A percentile compares a stretch with the other conserved stretches of the same genome.
These are phyloP conservation scores for Saussurea involucrata DNA, from an alignment of 129 eudicot genomes.

Conservation along the genomic window DNA sequence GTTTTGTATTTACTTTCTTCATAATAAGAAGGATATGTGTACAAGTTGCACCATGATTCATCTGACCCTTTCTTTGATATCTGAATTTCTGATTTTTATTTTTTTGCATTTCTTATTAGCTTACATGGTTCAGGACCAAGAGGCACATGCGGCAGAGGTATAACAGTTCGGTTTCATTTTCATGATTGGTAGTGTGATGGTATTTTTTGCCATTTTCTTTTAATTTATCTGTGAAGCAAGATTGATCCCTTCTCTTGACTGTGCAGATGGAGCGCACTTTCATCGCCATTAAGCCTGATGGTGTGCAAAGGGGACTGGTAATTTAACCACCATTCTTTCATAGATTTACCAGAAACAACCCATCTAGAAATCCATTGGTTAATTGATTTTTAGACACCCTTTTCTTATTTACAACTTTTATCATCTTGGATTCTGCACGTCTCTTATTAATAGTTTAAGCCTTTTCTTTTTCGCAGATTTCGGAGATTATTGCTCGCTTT, in stretches of 20 bases:
- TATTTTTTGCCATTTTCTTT: neutral
- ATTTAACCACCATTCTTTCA: neutral
- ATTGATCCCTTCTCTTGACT: conserved; percentile 3
- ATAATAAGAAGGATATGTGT: neutral
- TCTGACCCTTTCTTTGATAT: neutral
- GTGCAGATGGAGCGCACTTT: conserved; percentile 89
- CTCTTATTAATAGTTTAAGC: neutral
- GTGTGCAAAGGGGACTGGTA: conserved; percentile 99
- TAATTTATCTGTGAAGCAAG: neutral
- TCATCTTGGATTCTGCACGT: neutral
- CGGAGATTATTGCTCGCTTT: conserved; percentile 92
- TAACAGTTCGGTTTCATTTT: neutral
- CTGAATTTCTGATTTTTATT: neutral
- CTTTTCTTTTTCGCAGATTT: conserved; percentile 46
- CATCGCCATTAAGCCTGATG: conserved; percentile 98
- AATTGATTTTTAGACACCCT: neutral
- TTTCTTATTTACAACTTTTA: neutral
- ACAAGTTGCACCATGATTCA: neutral
- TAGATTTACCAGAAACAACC: neutral
- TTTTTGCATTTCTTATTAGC: conserved; percentile 37
- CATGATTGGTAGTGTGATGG: neutral
- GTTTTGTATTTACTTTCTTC: neutral
- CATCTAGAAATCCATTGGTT: neutral
- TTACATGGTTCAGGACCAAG: conserved; percentile 91
- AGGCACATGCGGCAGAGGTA: conserved; percentile 91